Percentiles rank a stretch among this genome's conserved stretches.
These are phyloP conservation scores for Hippophae rhamnoides DNA, from an alignment of 306 rosid genomes.

Conservation along the genomic window DNA sequence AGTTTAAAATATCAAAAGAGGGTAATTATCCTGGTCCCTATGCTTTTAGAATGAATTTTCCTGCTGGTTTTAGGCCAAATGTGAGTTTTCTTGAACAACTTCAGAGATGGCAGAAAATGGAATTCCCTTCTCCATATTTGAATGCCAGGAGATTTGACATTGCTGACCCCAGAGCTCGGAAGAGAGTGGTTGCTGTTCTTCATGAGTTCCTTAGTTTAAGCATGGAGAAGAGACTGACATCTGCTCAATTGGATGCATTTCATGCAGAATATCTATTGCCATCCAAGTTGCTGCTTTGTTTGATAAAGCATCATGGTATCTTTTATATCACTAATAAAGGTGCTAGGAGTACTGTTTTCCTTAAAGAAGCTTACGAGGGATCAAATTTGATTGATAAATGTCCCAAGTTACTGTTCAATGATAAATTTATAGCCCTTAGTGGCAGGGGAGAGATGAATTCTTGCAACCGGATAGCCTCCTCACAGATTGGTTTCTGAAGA, in stretches of 20 bases:
- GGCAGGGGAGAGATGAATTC: slow-evolving; percentile 48
- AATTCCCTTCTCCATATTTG: slow-evolving; percentile 80
- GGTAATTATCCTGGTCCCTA: slow-evolving; percentile 56
- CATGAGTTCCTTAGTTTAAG: slow-evolving; percentile 87
- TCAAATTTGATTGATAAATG: slow-evolving; percentile 45
- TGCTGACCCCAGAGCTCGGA: slow-evolving; percentile 57
- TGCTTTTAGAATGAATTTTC: slow-evolving; percentile 55
- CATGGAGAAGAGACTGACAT: slow-evolving; percentile 70
- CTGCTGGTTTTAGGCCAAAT: slow-evolving; percentile 67
- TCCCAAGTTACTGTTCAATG: slow-evolving; percentile 40
- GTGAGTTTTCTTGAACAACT: slow-evolving; percentile 49
- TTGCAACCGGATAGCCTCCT: slow-evolving; percentile 24
- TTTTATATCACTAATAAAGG: slow-evolving; percentile 91
- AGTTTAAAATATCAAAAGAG: slow-evolving; percentile 56
- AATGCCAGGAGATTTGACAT: slow-evolving; percentile 66
- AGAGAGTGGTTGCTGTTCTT: slow-evolving; percentile 63
- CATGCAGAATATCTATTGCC: slow-evolving; percentile 69
- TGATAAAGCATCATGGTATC: slow-evolving; percentile 76
- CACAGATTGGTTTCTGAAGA: slow-evolving; percentile 14
- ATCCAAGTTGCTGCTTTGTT: slow-evolving; percentile 54
- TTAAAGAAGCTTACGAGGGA: slow-evolving; percentile 59
- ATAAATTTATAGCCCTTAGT: slow-evolving; percentile 39
- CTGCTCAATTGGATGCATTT: slow-evolving; percentile 67
- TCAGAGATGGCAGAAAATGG: slow-evolving; percentile 74
- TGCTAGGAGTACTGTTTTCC: slow-evolving; percentile 60